These are phyloP conservation scores for Penicillium sp. DNA, from an alignment of 2,329 filamentous ascomycete species.

Conservation along the genomic window DNA sequence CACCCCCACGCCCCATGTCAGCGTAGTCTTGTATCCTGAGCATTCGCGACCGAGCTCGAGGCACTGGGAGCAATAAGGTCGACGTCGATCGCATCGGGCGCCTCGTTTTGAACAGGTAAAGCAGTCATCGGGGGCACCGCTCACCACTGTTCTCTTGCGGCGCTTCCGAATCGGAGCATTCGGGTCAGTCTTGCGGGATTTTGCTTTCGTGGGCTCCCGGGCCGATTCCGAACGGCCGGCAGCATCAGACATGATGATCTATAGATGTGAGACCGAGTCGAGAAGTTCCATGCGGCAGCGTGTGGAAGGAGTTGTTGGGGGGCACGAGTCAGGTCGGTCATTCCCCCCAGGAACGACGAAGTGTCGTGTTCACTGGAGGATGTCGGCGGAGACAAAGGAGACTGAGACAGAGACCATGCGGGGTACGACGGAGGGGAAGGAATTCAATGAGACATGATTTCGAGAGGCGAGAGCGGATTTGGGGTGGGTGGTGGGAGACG, in stretches of 20 bases:
- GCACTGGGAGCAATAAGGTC: conserved; percentile 94
- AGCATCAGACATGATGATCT: conserved; percentile 22
- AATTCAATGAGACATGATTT: neutral
- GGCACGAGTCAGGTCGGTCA: no score
- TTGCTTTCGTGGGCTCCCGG: conserved; percentile 29
- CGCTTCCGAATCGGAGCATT: conserved; percentile 61
- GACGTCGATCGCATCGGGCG: conserved; percentile 83
- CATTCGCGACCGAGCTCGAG: conserved; percentile 90
- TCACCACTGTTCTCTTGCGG: conserved; percentile 83
- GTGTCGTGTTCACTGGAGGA: conserved; percentile 5
- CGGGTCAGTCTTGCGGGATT: conserved; percentile 31
- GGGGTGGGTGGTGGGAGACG: neutral
- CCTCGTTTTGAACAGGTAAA: conserved; percentile 87
- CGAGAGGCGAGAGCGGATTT: neutral
- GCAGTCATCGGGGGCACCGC: conserved; percentile 91
- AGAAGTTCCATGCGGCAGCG: conserved; percentile 18
- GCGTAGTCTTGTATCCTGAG: conserved; percentile 92
- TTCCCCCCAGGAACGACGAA: neutral
- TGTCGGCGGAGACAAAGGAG: conserved; percentile 3
- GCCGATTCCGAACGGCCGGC: conserved; percentile 12
- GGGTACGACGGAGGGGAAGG: neutral
- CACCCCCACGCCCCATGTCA: conserved; percentile 96
- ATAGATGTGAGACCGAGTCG: conserved; percentile 8
- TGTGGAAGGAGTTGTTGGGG: neutral
- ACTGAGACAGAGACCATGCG: neutral